Conservation (phyloP, 768 basidiomycete genomes). For the Leccinum variicolor region DNA sequence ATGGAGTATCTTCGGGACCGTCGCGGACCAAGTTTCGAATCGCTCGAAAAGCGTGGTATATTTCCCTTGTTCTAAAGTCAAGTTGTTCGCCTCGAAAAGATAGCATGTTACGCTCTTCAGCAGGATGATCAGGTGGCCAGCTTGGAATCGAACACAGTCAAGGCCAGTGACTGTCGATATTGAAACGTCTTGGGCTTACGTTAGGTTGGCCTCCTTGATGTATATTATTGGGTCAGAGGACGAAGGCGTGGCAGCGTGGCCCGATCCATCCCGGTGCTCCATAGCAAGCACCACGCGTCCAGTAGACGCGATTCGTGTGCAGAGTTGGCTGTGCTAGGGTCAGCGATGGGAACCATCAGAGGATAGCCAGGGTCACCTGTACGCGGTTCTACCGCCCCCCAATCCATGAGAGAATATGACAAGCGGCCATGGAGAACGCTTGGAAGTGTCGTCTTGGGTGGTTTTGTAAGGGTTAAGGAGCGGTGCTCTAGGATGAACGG, state of each 20-base stretch:
- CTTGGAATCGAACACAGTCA: slow-evolving; percentile 9
- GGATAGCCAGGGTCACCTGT: slow-evolving; percentile 42
- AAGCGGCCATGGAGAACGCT: slow-evolving; percentile 59
- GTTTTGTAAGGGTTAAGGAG: slow-evolving; percentile 36
- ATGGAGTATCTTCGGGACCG: slow-evolving; percentile 18
- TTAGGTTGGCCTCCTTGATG: slow-evolving; percentile 52
- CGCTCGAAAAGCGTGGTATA: slow-evolving; percentile 58
- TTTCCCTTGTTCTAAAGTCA: slow-evolving; percentile 62
- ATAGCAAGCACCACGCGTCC: slow-evolving; percentile 80
- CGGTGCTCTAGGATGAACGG: slow-evolving; percentile 54
- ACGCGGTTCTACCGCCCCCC: slow-evolving; percentile 67
- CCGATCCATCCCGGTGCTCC: slow-evolving; percentile 83
- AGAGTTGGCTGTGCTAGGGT: slow-evolving; percentile 52
- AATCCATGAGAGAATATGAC: slow-evolving; percentile 86
- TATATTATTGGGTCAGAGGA: slow-evolving; percentile 43
- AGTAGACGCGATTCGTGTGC: slow-evolving; percentile 66
- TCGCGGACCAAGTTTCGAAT: slow-evolving; percentile 52
- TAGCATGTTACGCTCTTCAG: slow-evolving; percentile 29
- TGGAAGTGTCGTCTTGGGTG: not conserved
- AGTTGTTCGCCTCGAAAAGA: slow-evolving; percentile 70
- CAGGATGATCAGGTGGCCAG: slow-evolving; percentile 22
- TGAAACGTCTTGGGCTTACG: slow-evolving; percentile 35
- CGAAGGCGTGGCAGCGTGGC: slow-evolving; percentile 45
- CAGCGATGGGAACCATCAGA: not conserved
- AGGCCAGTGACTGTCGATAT: not conserved